phyloP scores from a whole-genome alignment of 306 rosid species.

The Styphnolobium japonicum region DNA sequence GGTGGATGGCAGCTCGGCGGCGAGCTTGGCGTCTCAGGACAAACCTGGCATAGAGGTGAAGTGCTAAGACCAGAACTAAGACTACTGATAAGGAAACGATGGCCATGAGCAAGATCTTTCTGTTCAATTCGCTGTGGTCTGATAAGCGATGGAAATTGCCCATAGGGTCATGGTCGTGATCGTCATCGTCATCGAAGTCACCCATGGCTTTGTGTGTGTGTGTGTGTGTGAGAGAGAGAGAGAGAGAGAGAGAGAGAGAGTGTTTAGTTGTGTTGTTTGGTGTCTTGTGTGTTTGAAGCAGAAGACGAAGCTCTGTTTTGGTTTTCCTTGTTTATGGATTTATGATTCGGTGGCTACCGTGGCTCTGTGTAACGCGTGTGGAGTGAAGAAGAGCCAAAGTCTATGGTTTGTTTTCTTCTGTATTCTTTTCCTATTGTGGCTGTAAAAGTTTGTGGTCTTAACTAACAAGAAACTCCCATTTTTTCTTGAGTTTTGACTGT shows the following conservation, averaged over 20 bases:
- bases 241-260: not conserved
- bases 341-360: not conserved
- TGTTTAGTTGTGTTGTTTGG: not conserved
- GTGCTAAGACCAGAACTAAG: slow-evolving; percentile 54
- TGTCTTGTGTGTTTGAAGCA: not conserved
- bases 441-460: slow-evolving; percentile 1
- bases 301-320: not conserved
- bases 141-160: not conserved
- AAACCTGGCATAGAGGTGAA: slow-evolving; percentile 72
- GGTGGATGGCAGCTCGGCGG: slow-evolving; percentile 49
- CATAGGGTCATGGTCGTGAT: not conserved
- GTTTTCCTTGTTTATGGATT: not conserved
- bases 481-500: slow-evolving; percentile 22
- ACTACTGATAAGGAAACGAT: slow-evolving; percentile 56
- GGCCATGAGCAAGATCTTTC: slow-evolving; percentile 56
- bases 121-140: slow-evolving; percentile 35
- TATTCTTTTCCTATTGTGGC: not conserved
- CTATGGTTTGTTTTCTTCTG: not conserved
- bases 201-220: not conserved
- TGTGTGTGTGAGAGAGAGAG: not conserved
- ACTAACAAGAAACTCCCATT: slow-evolving; percentile 13
- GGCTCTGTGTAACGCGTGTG: not conserved
- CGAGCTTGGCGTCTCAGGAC: slow-evolving; percentile 64
- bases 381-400: not conserved
- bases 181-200: not conserved